phyloP scores from a whole-genome alignment of 305 asterid species.

The Ajuga reptans region DNA sequence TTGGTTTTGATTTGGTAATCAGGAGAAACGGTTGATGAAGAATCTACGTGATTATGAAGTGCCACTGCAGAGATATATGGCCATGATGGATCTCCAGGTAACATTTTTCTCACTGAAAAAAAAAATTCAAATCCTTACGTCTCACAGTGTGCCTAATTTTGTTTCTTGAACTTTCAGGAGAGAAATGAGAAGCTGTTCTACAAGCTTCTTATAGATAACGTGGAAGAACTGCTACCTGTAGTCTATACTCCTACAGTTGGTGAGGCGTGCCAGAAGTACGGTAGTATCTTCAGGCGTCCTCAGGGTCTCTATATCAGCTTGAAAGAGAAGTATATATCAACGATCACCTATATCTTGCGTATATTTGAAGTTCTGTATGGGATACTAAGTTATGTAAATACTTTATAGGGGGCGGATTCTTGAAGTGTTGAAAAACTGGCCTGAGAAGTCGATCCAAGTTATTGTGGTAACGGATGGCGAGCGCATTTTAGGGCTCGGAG shows the following conservation, averaged over 20 bases:
- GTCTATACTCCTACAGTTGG: slow-evolving; percentile 95
- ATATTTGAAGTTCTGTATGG: slow-evolving; percentile 9
- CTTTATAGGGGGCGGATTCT: slow-evolving; percentile 70
- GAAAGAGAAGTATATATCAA: slow-evolving; percentile 57
- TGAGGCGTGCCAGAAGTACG: slow-evolving; percentile 97
- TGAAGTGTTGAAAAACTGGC: slow-evolving; percentile 92
- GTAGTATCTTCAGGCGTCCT: slow-evolving; percentile 86
- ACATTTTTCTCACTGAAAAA: neutral
- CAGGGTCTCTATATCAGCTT: slow-evolving; percentile 95
- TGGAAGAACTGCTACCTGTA: slow-evolving; percentile 82
- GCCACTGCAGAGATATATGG: slow-evolving; percentile 82
- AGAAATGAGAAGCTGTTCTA: slow-evolving; percentile 82
- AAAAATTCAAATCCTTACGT: neutral
- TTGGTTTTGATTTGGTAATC: slow-evolving; percentile 13
- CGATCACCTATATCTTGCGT: neutral
- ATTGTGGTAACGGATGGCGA: slow-evolving; percentile 97
- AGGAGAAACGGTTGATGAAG: slow-evolving; percentile 76
- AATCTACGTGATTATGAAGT: slow-evolving; percentile 65
- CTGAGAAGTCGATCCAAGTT: slow-evolving; percentile 82
- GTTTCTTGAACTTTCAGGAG: slow-evolving; percentile 45
- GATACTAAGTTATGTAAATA: neutral
- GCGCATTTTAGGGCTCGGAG: slow-evolving; percentile 97
- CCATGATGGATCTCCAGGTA: slow-evolving; percentile 99
- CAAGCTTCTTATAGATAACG: slow-evolving; percentile 89
- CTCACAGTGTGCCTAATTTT: neutral